These are phyloP conservation scores for Cucurbitaria berberidis DNA, from an alignment of 2,329 filamentous ascomycete genomes.

Conservation along the genomic window DNA sequence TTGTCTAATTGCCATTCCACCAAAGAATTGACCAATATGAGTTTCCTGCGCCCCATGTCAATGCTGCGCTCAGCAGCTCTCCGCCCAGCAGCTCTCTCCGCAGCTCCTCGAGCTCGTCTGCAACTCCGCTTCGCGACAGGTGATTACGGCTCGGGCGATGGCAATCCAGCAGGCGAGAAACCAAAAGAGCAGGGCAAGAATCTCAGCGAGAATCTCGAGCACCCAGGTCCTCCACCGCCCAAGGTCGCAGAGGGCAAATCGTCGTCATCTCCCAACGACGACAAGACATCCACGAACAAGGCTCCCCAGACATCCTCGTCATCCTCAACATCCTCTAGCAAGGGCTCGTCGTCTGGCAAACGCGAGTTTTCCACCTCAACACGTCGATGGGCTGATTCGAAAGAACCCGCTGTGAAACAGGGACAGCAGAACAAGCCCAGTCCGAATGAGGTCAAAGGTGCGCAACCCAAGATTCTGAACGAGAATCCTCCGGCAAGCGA, in stretches of 20 bases:
- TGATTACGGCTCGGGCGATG: conserved; percentile 53
- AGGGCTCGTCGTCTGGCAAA: conserved; percentile 13
- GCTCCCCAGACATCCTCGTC: conserved; percentile 10
- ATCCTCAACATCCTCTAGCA: conserved; percentile 11
- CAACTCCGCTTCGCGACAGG: conserved; percentile 45
- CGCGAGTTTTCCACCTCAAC: conserved; percentile 20
- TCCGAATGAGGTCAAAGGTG: conserved; percentile 37
- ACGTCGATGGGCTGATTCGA: conserved; percentile 9
- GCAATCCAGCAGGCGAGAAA: conserved; percentile 53
- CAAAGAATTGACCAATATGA: conserved; percentile 29
- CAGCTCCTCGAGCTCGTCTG: conserved; percentile 34
- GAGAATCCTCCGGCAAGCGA: conserved; percentile 41
- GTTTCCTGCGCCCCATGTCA: conserved; percentile 37
- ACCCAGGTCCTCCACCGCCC: conserved; percentile 54
- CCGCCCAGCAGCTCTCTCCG: conserved; percentile 28
- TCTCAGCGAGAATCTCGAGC: conserved; percentile 50
- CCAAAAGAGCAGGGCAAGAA: conserved; percentile 52
- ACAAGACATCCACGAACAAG: conserved; percentile 11
- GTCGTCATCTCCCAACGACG: conserved; percentile 38
- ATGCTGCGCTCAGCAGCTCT: conserved; percentile 36
- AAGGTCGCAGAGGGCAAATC: conserved; percentile 48
- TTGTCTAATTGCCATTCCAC: conserved; percentile 3
- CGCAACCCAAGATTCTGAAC: conserved; percentile 53
- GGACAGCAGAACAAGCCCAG: conserved; percentile 14
- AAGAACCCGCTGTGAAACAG: conserved; percentile 25